A percentile compares a stretch with the other conserved stretches of the same genome.
Evolutionary conservation across 2,329 filamentous ascomycete genomes (phyloP).

Genomic region (Xylariaceae sp.): DNA sequence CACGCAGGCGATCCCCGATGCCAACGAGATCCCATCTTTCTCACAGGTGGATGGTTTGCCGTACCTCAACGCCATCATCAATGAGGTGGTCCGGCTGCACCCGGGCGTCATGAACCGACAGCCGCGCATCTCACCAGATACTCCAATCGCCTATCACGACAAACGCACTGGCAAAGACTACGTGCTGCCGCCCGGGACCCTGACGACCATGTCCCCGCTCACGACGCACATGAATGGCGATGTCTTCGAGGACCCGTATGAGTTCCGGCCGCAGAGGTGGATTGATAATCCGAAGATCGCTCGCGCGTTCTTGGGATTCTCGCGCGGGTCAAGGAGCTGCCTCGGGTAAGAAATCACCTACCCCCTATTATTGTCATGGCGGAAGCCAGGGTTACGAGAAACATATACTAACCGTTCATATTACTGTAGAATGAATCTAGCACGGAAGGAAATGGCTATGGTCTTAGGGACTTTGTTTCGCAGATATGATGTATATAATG

Average conservation of each 20-base stretch:
- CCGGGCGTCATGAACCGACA: constrained; percentile 43
- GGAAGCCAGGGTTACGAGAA: no score
- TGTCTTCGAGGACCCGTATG: constrained; percentile 25
- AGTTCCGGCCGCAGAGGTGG: constrained; percentile 35
- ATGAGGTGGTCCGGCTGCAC: constrained; percentile 46
- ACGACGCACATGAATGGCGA: constrained; percentile 28
- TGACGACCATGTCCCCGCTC: constrained; percentile 24
- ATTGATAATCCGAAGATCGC: constrained; percentile 33
- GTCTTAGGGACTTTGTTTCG: constrained; percentile 27
- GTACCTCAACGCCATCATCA: constrained; percentile 42
- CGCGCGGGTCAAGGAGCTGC: constrained; percentile 30
- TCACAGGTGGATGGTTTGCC: constrained; percentile 38
- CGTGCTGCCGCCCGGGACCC: constrained; percentile 16
- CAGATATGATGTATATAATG: constrained; percentile 32
- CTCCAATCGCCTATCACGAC: constrained; percentile 35
- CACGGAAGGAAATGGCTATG: constrained; percentile 29
- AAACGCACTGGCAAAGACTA: constrained; percentile 17
- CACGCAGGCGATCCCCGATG: not conserved
- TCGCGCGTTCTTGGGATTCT: constrained; percentile 21
- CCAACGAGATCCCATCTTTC: constrained; percentile 13
- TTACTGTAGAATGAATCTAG: constrained; percentile 27
- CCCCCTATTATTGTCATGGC: no score
- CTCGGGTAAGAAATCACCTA: constrained; percentile 28
- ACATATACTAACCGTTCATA: no score
- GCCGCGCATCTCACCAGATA: constrained; percentile 40